Conservation (phyloP, 495 filamentous ascomycete species). For the Aspergillus diversus region DNA sequence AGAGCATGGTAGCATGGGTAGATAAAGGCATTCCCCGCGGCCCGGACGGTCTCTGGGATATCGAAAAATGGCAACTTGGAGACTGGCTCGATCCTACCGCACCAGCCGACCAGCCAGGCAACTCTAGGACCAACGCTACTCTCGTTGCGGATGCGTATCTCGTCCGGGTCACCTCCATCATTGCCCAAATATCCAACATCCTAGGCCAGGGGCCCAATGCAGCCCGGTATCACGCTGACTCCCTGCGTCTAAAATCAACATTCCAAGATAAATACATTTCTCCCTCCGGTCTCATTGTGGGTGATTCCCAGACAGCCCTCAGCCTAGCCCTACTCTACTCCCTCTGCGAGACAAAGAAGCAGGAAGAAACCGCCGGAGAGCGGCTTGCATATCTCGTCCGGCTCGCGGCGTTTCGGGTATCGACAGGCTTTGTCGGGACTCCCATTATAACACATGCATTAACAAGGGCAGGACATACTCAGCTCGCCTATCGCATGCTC, state of each 20-base stretch:
- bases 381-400: conserved; percentile 43
- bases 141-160: conserved; percentile 59
- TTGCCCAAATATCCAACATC: conserved; percentile 27
- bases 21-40: conserved; percentile 49
- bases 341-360: conserved; percentile 38
- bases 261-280: conserved; percentile 53
- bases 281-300: conserved; percentile 39
- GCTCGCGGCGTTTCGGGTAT: conserved; percentile 46
- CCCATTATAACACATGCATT: conserved; percentile 52
- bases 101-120: conserved; percentile 46
- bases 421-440: conserved; percentile 60
- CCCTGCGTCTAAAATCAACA: not conserved
- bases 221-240: conserved; percentile 35
- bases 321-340: conserved; percentile 49
- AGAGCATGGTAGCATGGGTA: conserved; percentile 53
- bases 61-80: conserved; percentile 45
- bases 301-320: conserved; percentile 54
- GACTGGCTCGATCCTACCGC: conserved; percentile 61
- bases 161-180: conserved; percentile 44
- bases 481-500: conserved; percentile 44
- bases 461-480: conserved; percentile 36
- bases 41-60: conserved; percentile 42
- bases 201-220: conserved; percentile 35
- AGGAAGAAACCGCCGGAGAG: conserved; percentile 35
- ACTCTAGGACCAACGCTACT: conserved; percentile 44